Evolutionary conservation across 495 filamentous ascomycete species (phyloP).

Genomic region (Hypomontagnella monticulosa): DNA sequence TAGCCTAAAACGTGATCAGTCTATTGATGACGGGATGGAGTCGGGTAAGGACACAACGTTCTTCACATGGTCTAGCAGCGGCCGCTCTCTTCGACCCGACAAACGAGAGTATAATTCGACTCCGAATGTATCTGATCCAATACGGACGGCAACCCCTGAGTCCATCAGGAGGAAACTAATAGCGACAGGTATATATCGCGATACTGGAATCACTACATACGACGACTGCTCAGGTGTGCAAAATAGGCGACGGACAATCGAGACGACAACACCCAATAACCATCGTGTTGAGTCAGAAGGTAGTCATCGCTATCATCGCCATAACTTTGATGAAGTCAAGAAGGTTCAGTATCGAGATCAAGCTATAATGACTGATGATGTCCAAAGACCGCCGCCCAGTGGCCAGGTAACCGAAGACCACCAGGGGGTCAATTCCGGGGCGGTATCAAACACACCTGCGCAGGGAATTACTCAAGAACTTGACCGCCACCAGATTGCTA

Average conservation of each 20-base stretch:
- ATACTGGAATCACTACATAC: slow-evolving; percentile 29
- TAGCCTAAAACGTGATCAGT: background rate
- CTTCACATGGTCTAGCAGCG: slow-evolving; percentile 47
- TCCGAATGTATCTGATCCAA: slow-evolving; percentile 6
- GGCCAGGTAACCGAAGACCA: slow-evolving; percentile 1
- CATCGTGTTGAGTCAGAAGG: background rate
- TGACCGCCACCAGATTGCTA: slow-evolving; percentile 21
- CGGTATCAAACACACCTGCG: background rate
- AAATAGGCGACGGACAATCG: background rate
- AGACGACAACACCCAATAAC: background rate
- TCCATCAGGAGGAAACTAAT: slow-evolving; percentile 23
- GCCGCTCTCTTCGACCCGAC: slow-evolving; percentile 21
- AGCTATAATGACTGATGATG: slow-evolving; percentile 37
- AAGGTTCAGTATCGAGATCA: slow-evolving; percentile 35
- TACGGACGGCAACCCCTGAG: slow-evolving; percentile 36
- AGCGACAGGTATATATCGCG: slow-evolving; percentile 40
- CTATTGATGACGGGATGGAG: slow-evolving; percentile 5
- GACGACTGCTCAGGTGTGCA: slow-evolving; percentile 6
- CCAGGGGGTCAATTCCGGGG: background rate
- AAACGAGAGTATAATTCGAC: background rate
- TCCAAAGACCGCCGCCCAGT: background rate
- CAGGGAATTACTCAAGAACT: background rate
- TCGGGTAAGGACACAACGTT: slow-evolving; percentile 38
- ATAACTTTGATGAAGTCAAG: background rate
- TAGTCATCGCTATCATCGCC: too few relatives aligned